phyloP scores from a whole-genome alignment of 1,284 basidiomycete genomes.

The Papiliotrema nemorosa region DNA sequence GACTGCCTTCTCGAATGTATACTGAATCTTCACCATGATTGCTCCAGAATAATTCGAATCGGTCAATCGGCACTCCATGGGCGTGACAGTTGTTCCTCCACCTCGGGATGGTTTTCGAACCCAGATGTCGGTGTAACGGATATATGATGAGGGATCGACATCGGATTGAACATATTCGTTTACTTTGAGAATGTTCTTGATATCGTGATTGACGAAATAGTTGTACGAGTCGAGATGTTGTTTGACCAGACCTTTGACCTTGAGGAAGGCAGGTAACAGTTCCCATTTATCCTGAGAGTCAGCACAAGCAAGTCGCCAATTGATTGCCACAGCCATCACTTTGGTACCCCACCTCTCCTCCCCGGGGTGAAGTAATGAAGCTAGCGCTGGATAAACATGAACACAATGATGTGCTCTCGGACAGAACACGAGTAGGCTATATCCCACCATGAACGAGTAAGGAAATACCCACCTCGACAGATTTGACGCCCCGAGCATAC shows the following conservation, averaged over 20 bases:
- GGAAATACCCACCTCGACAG: conserved; percentile 50
- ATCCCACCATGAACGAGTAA: too few relatives aligned
- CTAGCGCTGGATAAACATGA: too few relatives aligned
- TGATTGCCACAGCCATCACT: conserved; percentile 7
- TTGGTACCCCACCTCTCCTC: background rate
- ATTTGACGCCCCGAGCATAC: conserved; percentile 53
- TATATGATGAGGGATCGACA: conserved; percentile 94
- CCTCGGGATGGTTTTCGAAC: conserved; percentile 87
- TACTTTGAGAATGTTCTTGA: conserved; percentile 92
- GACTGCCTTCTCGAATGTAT: conserved; percentile 87
- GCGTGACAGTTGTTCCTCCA: conserved; percentile 78
- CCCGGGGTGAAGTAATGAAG: too few relatives aligned
- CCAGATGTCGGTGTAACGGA: conserved; percentile 93
- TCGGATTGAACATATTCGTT: conserved; percentile 93
- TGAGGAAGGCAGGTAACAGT: conserved; percentile 86
- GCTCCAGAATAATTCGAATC: conserved; percentile 95
- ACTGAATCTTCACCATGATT: conserved; percentile 92
- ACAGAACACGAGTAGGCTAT: too few relatives aligned
- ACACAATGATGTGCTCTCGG: too few relatives aligned
- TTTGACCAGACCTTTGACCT: conserved; percentile 97
- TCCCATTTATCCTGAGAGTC: conserved; percentile 88
- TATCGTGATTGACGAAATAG: conserved; percentile 96
- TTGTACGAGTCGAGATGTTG: conserved; percentile 99
- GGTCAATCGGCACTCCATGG: conserved; percentile 94
- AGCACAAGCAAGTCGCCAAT: too few relatives aligned